A percentile compares a stretch with the other conserved stretches of the same genome.
phyloP scores from a whole-genome alignment of 371 early-diverging fungal genomes.

The Mucor racemosus region DNA sequence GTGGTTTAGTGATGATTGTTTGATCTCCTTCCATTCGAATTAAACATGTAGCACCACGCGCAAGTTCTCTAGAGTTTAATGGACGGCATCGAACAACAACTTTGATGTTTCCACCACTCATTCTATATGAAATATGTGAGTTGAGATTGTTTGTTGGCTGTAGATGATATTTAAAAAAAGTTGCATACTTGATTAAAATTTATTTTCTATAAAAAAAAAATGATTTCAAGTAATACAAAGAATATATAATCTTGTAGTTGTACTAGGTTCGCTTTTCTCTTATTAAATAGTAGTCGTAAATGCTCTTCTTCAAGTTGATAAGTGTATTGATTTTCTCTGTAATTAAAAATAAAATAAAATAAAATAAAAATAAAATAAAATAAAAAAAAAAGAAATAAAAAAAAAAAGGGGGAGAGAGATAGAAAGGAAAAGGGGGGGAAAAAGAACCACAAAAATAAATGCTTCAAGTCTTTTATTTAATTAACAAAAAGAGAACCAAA shows the following conservation, averaged over 20 bases:
- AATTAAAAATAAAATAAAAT: conserved; percentile 7
- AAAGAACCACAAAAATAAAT: too few relatives aligned
- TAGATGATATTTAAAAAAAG: not conserved
- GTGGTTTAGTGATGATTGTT: conserved; percentile 68
- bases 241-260: not conserved
- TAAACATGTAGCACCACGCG: conserved; percentile 64
- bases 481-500: not conserved
- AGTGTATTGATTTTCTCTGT: not conserved
- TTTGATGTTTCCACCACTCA: conserved; percentile 69
- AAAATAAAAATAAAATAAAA: not conserved
- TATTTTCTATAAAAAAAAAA: conserved; percentile 3
- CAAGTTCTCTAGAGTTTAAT: conserved; percentile 70
- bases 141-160: not conserved
- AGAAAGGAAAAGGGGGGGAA: not conserved
- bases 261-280: not conserved
- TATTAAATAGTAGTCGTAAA: too few relatives aligned
- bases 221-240: too few relatives aligned
- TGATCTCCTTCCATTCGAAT: conserved; percentile 76
- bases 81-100: conserved; percentile 84
- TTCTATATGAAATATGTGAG: conserved; percentile 3
- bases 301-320: too few relatives aligned
- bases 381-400: conserved; percentile 12
- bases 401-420: not conserved
- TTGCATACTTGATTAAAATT: not conserved
- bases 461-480: not conserved